Conservation (phyloP, 805 yeast species). For the Myxozyma mucilagina region DNA sequence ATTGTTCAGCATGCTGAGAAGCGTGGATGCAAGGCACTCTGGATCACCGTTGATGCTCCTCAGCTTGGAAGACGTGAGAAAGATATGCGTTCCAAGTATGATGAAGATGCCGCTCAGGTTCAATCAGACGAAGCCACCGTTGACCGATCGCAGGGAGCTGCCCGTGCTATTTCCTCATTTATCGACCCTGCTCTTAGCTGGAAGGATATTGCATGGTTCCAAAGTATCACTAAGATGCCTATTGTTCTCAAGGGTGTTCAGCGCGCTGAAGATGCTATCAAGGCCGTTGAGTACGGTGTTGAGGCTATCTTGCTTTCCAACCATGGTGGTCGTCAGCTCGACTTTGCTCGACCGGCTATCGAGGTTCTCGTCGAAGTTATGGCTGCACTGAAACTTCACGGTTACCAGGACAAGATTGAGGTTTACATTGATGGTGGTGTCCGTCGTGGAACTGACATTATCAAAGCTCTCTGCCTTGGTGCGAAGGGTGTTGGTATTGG, state of each 20-base stretch:
- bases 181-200: slow-evolving; percentile 70
- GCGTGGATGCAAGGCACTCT: slow-evolving; percentile 76
- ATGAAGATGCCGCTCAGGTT: slow-evolving; percentile 48
- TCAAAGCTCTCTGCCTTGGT: slow-evolving; percentile 74
- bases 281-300: slow-evolving; percentile 69
- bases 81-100: slow-evolving; percentile 69
- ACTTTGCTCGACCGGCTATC: slow-evolving; percentile 75
- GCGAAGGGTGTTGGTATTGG: slow-evolving; percentile 77
- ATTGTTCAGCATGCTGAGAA: slow-evolving; percentile 70
- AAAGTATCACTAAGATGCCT: slow-evolving; percentile 60
- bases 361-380: slow-evolving; percentile 68
- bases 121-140: slow-evolving; percentile 48
- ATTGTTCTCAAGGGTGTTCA: slow-evolving; percentile 82
- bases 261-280: slow-evolving; percentile 71
- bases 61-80: slow-evolving; percentile 88
- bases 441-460: slow-evolving; percentile 72
- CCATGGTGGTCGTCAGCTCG: slow-evolving; percentile 90
- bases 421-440: slow-evolving; percentile 76
- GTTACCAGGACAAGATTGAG: slow-evolving; percentile 51
- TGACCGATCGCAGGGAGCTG: slow-evolving; percentile 79
- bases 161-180: slow-evolving; percentile 81
- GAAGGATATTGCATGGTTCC: slow-evolving; percentile 63
- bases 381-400: slow-evolving; percentile 44
- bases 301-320: slow-evolving; percentile 82
- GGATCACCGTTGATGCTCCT: slow-evolving; percentile 92